phyloP scores from a whole-genome alignment of 148 eudicot species.

The Diospyros lotus region DNA sequence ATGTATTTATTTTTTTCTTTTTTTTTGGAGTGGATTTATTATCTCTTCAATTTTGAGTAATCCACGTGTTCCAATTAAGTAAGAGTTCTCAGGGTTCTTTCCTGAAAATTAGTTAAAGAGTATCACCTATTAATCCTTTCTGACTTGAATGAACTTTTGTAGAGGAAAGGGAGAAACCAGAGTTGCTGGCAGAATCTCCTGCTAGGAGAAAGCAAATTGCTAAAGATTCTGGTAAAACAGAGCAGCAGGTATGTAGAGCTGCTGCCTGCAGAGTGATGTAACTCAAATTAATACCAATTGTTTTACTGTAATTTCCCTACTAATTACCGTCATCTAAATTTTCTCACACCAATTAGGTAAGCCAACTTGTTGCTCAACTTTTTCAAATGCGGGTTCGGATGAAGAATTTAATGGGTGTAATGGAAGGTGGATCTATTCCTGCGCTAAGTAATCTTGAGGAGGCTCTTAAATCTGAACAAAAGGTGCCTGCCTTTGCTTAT shows the following conservation, averaged over 20 bases:
- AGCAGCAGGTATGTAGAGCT: conserved; percentile 65
- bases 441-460: conserved; percentile 76
- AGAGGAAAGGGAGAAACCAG: conserved; percentile 99
- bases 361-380: conserved; percentile 90
- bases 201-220: conserved; percentile 84
- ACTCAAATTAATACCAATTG: background rate
- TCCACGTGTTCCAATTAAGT: background rate
- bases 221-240: conserved; percentile 89
- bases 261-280: background rate
- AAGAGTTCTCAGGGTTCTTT: background rate
- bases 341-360: conserved; percentile 45
- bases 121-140: background rate
- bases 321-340: too few relatives aligned
- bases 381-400: conserved; percentile 96
- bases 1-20: background rate
- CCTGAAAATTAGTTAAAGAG: background rate
- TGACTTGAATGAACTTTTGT: conserved; percentile 17
- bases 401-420: conserved; percentile 93
- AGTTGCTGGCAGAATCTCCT: conserved; percentile 85
- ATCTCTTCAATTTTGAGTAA: background rate
- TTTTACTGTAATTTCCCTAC: too few relatives aligned
- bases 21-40: too few relatives aligned
- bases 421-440: conserved; percentile 97
- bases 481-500: conserved; percentile 40
- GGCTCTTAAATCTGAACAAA: conserved; percentile 66